These are phyloP conservation scores for Musa acuminata DNA, from an alignment of 176 grass and related monocot genomes.

Conservation along the genomic window DNA sequence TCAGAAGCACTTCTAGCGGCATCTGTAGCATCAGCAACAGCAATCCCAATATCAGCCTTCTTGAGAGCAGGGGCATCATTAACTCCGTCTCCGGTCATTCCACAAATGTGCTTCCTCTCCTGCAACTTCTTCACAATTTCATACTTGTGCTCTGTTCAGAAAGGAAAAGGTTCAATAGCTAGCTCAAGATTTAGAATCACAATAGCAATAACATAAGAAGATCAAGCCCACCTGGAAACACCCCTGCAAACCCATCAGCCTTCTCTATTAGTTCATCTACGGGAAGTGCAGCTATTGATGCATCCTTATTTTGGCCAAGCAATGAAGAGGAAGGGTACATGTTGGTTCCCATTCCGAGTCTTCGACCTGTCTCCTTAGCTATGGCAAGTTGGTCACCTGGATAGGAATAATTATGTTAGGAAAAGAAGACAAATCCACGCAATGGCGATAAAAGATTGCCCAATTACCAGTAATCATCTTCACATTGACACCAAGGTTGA, in stretches of 20 bases:
- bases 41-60: conserved; percentile 95
- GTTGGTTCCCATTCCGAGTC: conserved; percentile 94
- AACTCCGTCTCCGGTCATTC: conserved; percentile 95
- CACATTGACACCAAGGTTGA: conserved; percentile 84
- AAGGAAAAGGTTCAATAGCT: neutral
- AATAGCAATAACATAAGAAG: neutral
- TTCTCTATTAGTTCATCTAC: conserved; percentile 83
- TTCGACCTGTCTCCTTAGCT: conserved; percentile 91
- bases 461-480: conserved; percentile 95
- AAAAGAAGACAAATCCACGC: neutral
- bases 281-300: conserved; percentile 49
- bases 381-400: conserved; percentile 90
- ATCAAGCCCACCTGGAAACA: conserved; percentile 54
- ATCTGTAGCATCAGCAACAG: conserved; percentile 89
- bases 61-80: conserved; percentile 92
- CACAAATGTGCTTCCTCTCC: conserved; percentile 90
- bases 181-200: neutral
- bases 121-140: conserved; percentile 93
- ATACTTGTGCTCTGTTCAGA: conserved; percentile 78
- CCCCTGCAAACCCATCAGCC: conserved; percentile 90
- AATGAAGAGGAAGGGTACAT: conserved; percentile 93
- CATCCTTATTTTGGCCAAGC: conserved; percentile 62
- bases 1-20: conserved; percentile 84
- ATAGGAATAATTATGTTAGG: neutral
- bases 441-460: neutral